Evolutionary conservation across 1,284 basidiomycete genomes (phyloP), one percentile per base, ranked within the genome.

Genomic region (Serendipita sp.): DNA sequence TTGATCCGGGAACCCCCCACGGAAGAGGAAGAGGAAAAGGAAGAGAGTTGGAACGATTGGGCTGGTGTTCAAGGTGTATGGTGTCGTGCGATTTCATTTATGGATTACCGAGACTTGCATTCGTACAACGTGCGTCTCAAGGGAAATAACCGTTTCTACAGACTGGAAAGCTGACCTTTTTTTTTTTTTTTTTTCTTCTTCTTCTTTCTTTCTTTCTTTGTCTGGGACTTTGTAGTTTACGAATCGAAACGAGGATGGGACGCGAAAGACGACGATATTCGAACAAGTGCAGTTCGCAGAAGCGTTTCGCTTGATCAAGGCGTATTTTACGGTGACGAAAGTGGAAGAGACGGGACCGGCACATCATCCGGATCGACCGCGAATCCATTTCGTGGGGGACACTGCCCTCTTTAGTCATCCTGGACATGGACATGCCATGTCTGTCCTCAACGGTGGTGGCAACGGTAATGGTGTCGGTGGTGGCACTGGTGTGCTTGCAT

Each of bases 1-100:
- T 74, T 29, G 77, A 79, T 2, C 69, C 84, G 30, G 74, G 81
- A 50, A 76, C 78, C 13, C 75, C 77, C 15, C 22, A 22, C 72
- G 68, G 82, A 81, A 29, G 78, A 80, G 4, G 78, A 78, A n/a
- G 75, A 73, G 12, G 61, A 55, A 35, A 63, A 71, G 35, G 67
- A 64, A 10, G 69, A 70, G 49, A 63, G 68, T 50, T 67, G 72
- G 22, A 67, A 70, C 38, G 84, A 87, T 70, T 87, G 85, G 85
- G 84, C 84, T 32, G 84, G 84, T 10, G 78, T 86, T 2, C 80
- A 82, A 70, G 85, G 84, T 69, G 78, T 76, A 15, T 88, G 85
- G 85, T 75, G 79, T 67, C 74, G 85, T 70, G 81, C 83, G 65
- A 81, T 87, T 13, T 85, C 80, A 64, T 87, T 85, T 67, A 83